Base-by-base conservation (phyloP, 306 rosid species). In the Quercus agrifolia region DNA sequence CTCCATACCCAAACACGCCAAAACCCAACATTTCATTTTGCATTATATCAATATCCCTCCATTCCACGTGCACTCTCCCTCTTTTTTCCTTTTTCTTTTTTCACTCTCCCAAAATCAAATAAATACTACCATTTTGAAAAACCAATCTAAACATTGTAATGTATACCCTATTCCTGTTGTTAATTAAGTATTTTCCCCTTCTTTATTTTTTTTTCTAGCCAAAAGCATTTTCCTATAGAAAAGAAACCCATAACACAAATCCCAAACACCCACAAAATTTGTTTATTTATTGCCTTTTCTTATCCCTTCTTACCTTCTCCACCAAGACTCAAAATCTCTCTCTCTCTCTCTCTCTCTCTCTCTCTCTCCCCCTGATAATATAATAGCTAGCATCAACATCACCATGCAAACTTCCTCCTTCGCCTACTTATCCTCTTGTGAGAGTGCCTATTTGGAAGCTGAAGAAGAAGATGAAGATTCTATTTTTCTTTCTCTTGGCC, bases 401-500 rank as follows among this genome's bases (percentile, higher is more conserved):
- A 88, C 57, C 91, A 92, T 90, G 98, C 97, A 90, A 71, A 72
- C 82, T 76, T 12, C 70, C 62, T 73, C 87, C 67, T 83, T 80
- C 80, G 78, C 83, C 77, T 75, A 66, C 88, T 83, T 80, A 68
- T 81, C 88, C 23, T 80, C 91, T 3, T 76, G 59, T 19, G 75
- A 70, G 10, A 74, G 52, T 75, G 73, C 67, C 19, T 74, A 75
- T 85, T 77, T 84, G 28, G 85, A 82, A 77, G 25, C 75, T 52
- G 84, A 80, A 4, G 84, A 78, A 71, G 82, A 84, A 23, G 90
- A 87, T 27, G 97, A 91, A 59, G 87, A 88, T 58, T 94, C 95
- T 86, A 84, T 90, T 70, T 88, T 85, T 30, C 97, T 94, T 21
- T 90, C 99, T 28, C 97, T 94, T 19, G 88, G 85, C 11, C 98